Evolutionary conservation across 208 protist genomes (phyloP), one percentile per base, ranked within the genome.

Genomic region (Crithidia fasciculata): DNA sequence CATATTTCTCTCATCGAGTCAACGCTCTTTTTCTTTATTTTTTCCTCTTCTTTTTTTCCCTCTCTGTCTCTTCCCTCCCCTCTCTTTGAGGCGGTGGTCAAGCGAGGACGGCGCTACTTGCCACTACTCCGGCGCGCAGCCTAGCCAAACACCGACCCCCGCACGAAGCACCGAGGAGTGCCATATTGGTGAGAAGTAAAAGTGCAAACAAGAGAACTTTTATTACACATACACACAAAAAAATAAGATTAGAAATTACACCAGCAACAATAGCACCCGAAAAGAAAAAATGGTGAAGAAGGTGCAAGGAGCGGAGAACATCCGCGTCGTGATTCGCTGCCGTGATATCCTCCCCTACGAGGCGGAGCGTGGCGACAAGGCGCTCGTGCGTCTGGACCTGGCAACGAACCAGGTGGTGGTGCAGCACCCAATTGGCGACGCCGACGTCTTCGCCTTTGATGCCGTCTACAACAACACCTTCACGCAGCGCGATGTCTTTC

Each of bases 401-500:
- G 91, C 91, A 6, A 95, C 87, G 10, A 95, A 94, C 64, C 88
- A 94, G 49, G 91, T 97, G 50, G 76, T 93, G 19, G 94, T 97
- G 19, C 87, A 95, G 60, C 89, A 95, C 71, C 82, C 80, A 8
- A 93, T 95, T 70, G 91, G 94, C 40, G 90, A 95, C 53, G 73
- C 91, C 9, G 91, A 96, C 66, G 77, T 86, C 28, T 97, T 95
- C 72, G 87, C 91, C 12, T 97, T 97, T 70, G 91, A 97, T 60
- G 91, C 90, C 1, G 94, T 97, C 39, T 97, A 95, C 78, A 96
- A 96, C 80, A 97, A 97, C 85, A 92, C 89, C 56, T 97, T 94
- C 81, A 92, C 87, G 53, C 94, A 97, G 80, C 88, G 88, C 28
- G 89, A 97, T 78, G 91, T 97, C 61, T 97, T 95, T 74, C 73